These are phyloP conservation scores for Pleurotus tuoliensis DNA, from an alignment of 768 basidiomycete species.

Conservation along the genomic window DNA sequence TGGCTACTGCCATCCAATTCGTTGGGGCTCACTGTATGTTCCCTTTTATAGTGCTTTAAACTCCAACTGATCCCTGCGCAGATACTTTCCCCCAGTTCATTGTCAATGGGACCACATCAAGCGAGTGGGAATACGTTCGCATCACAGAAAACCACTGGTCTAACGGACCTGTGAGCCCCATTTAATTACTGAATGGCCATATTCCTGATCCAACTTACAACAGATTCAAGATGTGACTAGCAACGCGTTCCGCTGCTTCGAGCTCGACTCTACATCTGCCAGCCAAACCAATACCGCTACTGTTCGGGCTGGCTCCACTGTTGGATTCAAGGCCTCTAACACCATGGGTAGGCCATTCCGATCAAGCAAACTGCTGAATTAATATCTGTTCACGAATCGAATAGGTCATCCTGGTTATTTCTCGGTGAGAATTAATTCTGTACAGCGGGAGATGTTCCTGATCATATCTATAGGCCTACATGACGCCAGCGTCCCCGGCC, in stretches of 20 bases:
- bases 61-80: constrained; percentile 7
- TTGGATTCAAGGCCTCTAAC: constrained; percentile 28
- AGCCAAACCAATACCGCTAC: constrained; percentile 23
- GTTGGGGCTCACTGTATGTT: constrained; percentile 13
- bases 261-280: constrained; percentile 26
- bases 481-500: constrained; percentile 27
- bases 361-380: not conserved
- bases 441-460: not conserved
- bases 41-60: not conserved
- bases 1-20: constrained; percentile 7
- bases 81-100: constrained; percentile 29
- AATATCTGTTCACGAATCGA: not conserved
- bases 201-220: not conserved
- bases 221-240: constrained; percentile 31
- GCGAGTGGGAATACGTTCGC: constrained; percentile 32
- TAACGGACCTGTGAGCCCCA: constrained; percentile 23
- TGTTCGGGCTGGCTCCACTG: constrained; percentile 26
- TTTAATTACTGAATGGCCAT: not conserved
- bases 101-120: constrained; percentile 20
- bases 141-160: constrained; percentile 30
- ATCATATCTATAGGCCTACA: constrained; percentile 30
- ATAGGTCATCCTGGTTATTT: constrained; percentile 23
- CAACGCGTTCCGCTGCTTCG: constrained; percentile 32
- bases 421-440: constrained; percentile 10
- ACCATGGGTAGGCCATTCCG: constrained; percentile 19